Conservation (phyloP, 768 basidiomycete species). For the Lanmaoa pseudosensibilis region DNA sequence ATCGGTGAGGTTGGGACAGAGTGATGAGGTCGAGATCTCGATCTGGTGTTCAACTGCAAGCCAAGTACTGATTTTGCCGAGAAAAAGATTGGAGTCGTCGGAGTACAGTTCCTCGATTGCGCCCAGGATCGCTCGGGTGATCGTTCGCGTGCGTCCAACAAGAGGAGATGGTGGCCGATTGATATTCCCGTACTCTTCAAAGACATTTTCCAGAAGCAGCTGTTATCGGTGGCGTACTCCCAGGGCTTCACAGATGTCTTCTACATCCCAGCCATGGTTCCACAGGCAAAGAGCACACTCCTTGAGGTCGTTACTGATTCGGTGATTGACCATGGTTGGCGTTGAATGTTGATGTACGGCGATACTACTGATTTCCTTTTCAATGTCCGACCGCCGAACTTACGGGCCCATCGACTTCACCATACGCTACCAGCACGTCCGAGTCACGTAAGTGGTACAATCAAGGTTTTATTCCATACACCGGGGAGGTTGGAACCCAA, state of each 20-base stretch:
- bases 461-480: not conserved
- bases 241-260: not conserved
- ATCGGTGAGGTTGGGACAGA: constrained; percentile 14
- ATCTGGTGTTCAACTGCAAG: constrained; percentile 23
- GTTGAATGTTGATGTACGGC: no score
- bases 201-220: no score
- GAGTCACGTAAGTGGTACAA: not conserved
- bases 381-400: no score
- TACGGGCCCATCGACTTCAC: not conserved
- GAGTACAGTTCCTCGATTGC: constrained; percentile 23
- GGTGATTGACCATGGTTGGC: not conserved
- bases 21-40: constrained; percentile 13
- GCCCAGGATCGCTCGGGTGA: constrained; percentile 18
- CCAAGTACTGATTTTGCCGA: constrained; percentile 3
- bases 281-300: not conserved
- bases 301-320: not conserved
- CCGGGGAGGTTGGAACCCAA: not conserved
- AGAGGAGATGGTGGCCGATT: constrained; percentile 13
- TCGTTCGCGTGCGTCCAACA: constrained; percentile 17
- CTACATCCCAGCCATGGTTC: not conserved
- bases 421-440: no score
- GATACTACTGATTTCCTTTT: no score
- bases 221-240: no score
- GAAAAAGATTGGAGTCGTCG: not conserved
- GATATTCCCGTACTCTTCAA: constrained; percentile 21